Evolutionary conservation across 129 eudicot genomes (phyloP).

Genomic region (Escallonia herrerae): DNA sequence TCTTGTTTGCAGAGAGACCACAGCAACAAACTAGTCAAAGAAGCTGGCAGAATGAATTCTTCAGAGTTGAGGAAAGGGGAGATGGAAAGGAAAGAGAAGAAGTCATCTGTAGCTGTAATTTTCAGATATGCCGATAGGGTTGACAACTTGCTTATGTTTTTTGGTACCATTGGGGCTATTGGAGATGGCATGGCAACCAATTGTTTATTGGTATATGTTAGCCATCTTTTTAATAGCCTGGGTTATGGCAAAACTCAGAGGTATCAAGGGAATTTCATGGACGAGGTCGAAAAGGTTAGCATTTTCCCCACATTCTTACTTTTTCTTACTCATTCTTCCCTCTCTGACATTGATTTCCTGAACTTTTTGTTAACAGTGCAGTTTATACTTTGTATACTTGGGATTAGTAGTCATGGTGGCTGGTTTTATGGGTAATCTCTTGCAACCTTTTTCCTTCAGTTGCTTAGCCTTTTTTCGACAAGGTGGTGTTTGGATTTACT

Average conservation of each 20-base stretch:
- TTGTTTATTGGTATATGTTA: constrained; percentile 57
- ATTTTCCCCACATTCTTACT: background rate
- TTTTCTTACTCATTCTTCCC: background rate
- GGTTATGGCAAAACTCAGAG: constrained; percentile 60
- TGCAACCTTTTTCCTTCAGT: background rate
- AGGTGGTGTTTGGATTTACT: constrained; percentile 4
- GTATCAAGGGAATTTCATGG: constrained; percentile 53
- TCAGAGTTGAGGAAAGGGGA: constrained; percentile 14
- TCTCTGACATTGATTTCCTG: constrained; percentile 1
- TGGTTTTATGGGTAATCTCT: constrained; percentile 79
- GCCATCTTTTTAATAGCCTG: constrained; percentile 71
- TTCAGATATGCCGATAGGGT: constrained; percentile 66
- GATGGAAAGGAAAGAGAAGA: constrained; percentile 6
- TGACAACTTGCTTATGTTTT: constrained; percentile 55
- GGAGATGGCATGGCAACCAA: constrained; percentile 97
- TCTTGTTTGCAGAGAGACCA: background rate
- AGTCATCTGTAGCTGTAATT: constrained; percentile 34
- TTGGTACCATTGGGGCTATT: constrained; percentile 90
- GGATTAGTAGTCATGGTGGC: constrained; percentile 75
- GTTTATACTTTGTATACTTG: constrained; percentile 79
- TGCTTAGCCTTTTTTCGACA: background rate
- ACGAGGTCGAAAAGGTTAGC: constrained; percentile 66
- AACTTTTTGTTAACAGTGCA: constrained; percentile 46
- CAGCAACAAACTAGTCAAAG: background rate
- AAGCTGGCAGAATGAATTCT: constrained; percentile 17